These are phyloP conservation scores for Calonectria pteridis DNA, from an alignment of 2,329 filamentous ascomycete genomes.

Conservation along the genomic window DNA sequence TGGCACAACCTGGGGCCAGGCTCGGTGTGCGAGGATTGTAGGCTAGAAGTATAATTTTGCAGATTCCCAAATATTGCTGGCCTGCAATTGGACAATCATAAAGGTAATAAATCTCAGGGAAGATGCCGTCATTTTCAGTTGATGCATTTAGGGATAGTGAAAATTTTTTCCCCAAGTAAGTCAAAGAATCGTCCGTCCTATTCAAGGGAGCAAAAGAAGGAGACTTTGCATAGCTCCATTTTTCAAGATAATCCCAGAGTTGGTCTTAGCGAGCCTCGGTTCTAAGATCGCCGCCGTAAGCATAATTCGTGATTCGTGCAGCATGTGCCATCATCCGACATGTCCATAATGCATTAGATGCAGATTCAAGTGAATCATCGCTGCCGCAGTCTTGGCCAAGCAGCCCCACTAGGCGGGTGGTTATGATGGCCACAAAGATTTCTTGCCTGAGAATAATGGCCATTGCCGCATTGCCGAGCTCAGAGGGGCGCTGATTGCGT, in stretches of 20 bases:
- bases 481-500: neutral
- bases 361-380: constrained; percentile 1
- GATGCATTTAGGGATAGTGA: neutral
- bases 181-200: neutral
- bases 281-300: neutral
- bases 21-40: neutral
- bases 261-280: neutral
- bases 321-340: constrained; percentile 9
- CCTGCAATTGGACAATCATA: neutral
- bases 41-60: neutral
- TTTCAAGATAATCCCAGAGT: neutral
- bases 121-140: neutral
- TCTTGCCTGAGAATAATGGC: constrained; percentile 4
- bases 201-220: neutral
- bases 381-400: neutral
- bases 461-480: constrained; percentile 6
- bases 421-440: constrained; percentile 14
- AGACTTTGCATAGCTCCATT: neutral
- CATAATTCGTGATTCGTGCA: constrained; percentile 7
- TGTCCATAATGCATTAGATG: constrained; percentile 5
- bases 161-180: neutral
- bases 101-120: neutral
- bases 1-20: neutral
- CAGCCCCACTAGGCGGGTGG: neutral
- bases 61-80: neutral